Conservation (phyloP, 2,329 filamentous ascomycete genomes). For the Phyllosticta paracitricarpa region DNA sequence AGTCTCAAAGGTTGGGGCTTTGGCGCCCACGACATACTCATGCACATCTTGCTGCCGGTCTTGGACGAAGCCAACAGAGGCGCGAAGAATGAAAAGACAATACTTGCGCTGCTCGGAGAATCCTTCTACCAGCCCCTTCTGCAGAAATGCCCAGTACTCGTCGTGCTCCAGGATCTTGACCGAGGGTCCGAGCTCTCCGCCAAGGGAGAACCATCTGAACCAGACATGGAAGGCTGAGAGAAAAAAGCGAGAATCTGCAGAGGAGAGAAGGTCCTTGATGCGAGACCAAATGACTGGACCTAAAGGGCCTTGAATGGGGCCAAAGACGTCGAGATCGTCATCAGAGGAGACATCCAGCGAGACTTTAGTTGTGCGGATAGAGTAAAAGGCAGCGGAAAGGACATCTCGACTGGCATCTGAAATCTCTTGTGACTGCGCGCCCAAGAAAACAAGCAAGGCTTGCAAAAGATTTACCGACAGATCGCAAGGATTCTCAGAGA, state of each 20-base stretch:
- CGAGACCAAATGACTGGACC: slow-evolving; percentile 5
- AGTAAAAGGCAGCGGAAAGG: slow-evolving; percentile 4
- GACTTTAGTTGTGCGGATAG: background rate
- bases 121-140: slow-evolving; percentile 30
- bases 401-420: slow-evolving; percentile 1
- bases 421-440: background rate
- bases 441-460: slow-evolving; percentile 5
- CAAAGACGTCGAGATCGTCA: background rate
- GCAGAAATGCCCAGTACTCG: slow-evolving; percentile 32
- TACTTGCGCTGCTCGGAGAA: slow-evolving; percentile 37
- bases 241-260: background rate
- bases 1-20: slow-evolving; percentile 13
- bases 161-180: slow-evolving; percentile 19
- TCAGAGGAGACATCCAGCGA: background rate
- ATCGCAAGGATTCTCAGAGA: slow-evolving; percentile 12
- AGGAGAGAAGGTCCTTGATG: background rate
- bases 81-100: slow-evolving; percentile 35
- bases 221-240: slow-evolving; percentile 19
- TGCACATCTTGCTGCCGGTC: slow-evolving; percentile 12
- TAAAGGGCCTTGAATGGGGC: background rate
- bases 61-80: slow-evolving; percentile 21
- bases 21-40: background rate
- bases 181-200: slow-evolving; percentile 13
- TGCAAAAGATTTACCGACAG: background rate
- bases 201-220: slow-evolving; percentile 27